Evolutionary conservation across 176 grass and related monocot species (phyloP).

Genomic region (Aechmea fasciata): DNA sequence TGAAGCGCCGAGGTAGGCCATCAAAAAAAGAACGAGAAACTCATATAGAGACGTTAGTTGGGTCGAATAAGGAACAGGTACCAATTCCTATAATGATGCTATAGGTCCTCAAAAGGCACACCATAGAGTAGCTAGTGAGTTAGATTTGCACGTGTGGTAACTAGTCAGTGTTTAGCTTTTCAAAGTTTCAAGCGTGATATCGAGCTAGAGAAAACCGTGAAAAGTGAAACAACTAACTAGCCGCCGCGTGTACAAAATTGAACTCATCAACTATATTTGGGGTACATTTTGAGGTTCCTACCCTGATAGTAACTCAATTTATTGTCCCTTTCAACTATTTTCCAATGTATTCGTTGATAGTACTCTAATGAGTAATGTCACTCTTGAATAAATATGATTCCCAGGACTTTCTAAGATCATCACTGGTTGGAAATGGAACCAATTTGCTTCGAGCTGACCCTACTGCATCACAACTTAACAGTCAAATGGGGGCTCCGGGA

Average conservation of each 20-base stretch:
- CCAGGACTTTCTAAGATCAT: slow-evolving; percentile 76
- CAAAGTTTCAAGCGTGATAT: too few relatives aligned
- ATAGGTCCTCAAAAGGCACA: too few relatives aligned
- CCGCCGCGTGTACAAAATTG: too few relatives aligned
- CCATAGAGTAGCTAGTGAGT: too few relatives aligned
- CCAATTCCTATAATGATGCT: neutral
- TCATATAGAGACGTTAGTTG: slow-evolving; percentile 33
- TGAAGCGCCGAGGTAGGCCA: slow-evolving; percentile 53
- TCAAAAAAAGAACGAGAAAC: slow-evolving; percentile 59
- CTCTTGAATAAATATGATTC: slow-evolving; percentile 14
- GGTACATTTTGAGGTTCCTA: too few relatives aligned
- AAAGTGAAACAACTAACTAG: too few relatives aligned
- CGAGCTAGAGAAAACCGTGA: too few relatives aligned
- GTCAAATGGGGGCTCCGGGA: slow-evolving; percentile 47
- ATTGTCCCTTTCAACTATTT: neutral
- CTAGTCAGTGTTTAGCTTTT: too few relatives aligned
- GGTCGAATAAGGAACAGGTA: slow-evolving; percentile 73
- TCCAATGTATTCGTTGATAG: slow-evolving; percentile 7
- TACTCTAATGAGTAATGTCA: neutral
- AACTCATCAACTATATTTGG: too few relatives aligned
- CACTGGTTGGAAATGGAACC: slow-evolving; percentile 37
- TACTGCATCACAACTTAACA: slow-evolving; percentile 43
- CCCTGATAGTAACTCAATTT: too few relatives aligned
- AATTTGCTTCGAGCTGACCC: slow-evolving; percentile 42
- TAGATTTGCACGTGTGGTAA: too few relatives aligned